Base-by-base conservation (phyloP, 2,329 filamentous ascomycete species). In the Xylaria sp. region DNA sequence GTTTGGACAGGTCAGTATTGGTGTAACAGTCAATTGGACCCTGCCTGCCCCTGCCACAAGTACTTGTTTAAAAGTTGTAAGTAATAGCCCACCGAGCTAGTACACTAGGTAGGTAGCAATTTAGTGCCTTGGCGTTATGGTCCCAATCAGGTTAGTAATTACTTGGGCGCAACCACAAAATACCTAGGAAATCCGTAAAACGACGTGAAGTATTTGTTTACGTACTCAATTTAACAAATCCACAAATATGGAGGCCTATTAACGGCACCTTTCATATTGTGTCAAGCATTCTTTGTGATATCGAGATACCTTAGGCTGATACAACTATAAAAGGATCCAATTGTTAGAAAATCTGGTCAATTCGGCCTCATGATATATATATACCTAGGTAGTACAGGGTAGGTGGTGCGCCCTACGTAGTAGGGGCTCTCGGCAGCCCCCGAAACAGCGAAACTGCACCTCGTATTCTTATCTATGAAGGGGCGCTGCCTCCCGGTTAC, bases 1-100 rank as follows among this genome's bases (percentile, higher is more conserved):
- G 34, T 37, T 10, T 37, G 34, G 34, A 37, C 34, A 37, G 34
- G 34, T 37, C 18, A 9, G 20, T 39, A 15, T n/a, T 20, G n/a
- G 52, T 56, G 52, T 56, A 56, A 56, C 52, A 15, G 15, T 6
- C 15, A 56, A 56, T 56, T 37, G 18, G 51, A 54, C 51, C 51
- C 51, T 34, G 28, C 46, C 28, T 28, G 5, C 28, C 46, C 46
- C 46, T 50, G 46, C 46, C 46, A 34, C 28, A 52, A 66, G 50
- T 28, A 50, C 46, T 20, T 50, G 28, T 28, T 28, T 4, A 28
- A 28, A 6, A 3, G 23, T 25, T 25, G 23, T 25, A 25, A 25
- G 23, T 25, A 25, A 25, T 28, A 28, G 28, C 28, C 28, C 28
- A 28, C 5, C 28, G 28, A 28, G 28, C 28, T 28, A 28, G 28